Evolutionary conservation across 176 grass and related monocot genomes (phyloP).

Genomic region (Bromus sterilis): DNA sequence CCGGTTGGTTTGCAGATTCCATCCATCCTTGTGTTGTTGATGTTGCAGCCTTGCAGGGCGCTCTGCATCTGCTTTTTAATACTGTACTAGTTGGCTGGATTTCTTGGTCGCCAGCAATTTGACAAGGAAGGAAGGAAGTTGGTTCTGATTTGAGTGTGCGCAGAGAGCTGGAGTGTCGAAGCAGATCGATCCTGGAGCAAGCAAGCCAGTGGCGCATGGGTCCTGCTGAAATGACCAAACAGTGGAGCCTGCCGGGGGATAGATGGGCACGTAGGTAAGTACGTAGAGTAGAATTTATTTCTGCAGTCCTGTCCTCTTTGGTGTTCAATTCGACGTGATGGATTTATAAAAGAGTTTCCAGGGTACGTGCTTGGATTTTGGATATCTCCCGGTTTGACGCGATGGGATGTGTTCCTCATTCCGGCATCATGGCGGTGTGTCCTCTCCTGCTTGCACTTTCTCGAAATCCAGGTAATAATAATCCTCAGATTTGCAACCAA

Average conservation of each 20-base stretch:
- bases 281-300: not conserved
- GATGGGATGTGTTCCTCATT: not conserved
- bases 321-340: not conserved
- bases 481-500: too few species aligned
- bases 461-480: not conserved
- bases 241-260: not conserved
- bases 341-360: conserved; percentile 3
- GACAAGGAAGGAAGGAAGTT: not conserved
- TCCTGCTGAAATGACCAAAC: conserved; percentile 13
- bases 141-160: not conserved
- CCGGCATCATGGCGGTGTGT: not conserved
- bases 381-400: not conserved
- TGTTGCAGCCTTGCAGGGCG: not conserved
- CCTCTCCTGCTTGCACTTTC: not conserved
- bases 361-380: not conserved
- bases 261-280: not conserved
- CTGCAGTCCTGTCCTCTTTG: not conserved
- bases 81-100: not conserved
- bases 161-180: conserved; percentile 11
- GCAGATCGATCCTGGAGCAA: not conserved
- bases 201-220: not conserved
- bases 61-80: not conserved
- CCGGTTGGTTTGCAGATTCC: not conserved
- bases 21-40: not conserved
- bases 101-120: not conserved